These are phyloP conservation scores for Inonotus obliquus DNA, from an alignment of 1,284 basidiomycete genomes.

Conservation along the genomic window DNA sequence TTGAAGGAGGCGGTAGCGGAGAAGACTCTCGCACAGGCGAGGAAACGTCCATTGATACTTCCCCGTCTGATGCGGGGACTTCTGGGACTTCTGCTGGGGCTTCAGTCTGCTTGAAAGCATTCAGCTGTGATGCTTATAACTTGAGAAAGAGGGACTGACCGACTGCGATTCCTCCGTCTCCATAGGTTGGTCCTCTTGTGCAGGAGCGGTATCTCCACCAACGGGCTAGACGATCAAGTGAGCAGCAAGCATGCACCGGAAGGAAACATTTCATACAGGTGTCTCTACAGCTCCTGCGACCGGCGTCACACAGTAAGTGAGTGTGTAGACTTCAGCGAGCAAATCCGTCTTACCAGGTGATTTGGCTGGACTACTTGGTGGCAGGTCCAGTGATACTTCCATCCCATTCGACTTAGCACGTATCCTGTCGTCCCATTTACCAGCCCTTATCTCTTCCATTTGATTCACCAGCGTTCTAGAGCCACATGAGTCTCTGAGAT, in stretches of 20 bases:
- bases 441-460: constrained; percentile 71
- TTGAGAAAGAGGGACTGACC: not conserved
- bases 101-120: not conserved
- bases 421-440: constrained; percentile 54
- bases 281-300: not conserved
- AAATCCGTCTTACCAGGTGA: not conserved
- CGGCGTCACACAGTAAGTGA: not conserved
- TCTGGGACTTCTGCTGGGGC: not conserved
- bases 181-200: not conserved
- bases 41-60: constrained; percentile 8
- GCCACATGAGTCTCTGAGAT: constrained; percentile 15
- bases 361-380: not conserved
- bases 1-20: not conserved
- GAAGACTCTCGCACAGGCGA: not conserved
- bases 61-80: not conserved
- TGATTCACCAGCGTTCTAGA: constrained; percentile 54
- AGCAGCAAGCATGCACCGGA: not conserved
- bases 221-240: not conserved
- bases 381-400: not conserved
- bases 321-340: not conserved
- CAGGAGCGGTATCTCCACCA: not conserved
- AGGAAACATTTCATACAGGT: not conserved
- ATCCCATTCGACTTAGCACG: not conserved
- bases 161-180: not conserved
- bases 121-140: not conserved